phyloP scores from a whole-genome alignment of 2,329 filamentous ascomycete species.

The Tolypocladium guangdongense region DNA sequence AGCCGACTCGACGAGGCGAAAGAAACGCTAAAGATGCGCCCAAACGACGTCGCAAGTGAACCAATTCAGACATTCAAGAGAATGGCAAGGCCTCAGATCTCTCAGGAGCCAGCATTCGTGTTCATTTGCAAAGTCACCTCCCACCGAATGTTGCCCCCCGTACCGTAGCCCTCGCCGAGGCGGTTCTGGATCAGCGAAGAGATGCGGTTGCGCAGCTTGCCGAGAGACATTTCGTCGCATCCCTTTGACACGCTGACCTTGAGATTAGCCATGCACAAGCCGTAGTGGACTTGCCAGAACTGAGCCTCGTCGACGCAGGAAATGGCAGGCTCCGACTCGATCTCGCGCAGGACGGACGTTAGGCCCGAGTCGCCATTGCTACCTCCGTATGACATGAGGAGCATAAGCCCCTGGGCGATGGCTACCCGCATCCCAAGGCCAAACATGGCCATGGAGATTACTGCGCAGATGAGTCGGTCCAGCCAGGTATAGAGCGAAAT shows the following conservation, averaged over 20 bases:
- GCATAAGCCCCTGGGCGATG: conserved; percentile 79
- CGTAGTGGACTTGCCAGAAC: conserved; percentile 99
- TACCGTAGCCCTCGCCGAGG: conserved; percentile 78
- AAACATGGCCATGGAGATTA: conserved; percentile 84
- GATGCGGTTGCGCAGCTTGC: conserved; percentile 65
- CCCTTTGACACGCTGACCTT: conserved; percentile 61
- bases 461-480: conserved; percentile 69
- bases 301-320: conserved; percentile 76
- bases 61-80: not conserved
- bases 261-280: conserved; percentile 89
- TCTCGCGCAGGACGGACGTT: conserved; percentile 68
- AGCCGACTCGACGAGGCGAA: not conserved
- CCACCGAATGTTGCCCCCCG: conserved; percentile 71
- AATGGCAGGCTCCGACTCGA: conserved; percentile 69
- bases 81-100: not conserved
- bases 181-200: conserved; percentile 72
- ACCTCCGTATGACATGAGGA: conserved; percentile 75
- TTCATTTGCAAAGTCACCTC: conserved; percentile 82
- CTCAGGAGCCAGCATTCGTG: conserved; percentile 17
- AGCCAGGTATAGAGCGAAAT: conserved; percentile 74
- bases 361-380: conserved; percentile 37
- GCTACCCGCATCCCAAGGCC: conserved; percentile 73
- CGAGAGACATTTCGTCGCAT: conserved; percentile 57
- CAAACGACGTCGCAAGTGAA: not conserved
- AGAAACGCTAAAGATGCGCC: not conserved